These are phyloP conservation scores for Eucalyptus tenuipes DNA, from an alignment of 345 rosid species.

Conservation along the genomic window DNA sequence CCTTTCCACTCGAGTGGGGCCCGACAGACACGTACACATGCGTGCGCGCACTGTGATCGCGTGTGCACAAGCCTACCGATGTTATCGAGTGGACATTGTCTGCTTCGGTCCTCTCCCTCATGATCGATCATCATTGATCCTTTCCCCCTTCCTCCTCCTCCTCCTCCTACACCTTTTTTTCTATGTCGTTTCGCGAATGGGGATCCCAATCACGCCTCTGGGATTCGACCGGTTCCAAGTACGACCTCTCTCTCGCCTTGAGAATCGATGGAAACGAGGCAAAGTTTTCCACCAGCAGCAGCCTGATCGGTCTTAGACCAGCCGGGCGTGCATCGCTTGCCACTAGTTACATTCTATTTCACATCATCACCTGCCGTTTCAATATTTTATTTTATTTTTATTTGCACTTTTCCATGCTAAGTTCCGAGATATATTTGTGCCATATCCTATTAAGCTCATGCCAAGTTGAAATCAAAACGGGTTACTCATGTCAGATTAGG, in stretches of 20 bases:
- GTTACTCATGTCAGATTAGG: not conserved
- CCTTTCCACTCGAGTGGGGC: not conserved
- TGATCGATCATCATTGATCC: not conserved
- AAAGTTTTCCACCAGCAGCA: not conserved
- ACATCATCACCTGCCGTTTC: not conserved
- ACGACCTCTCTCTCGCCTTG: not conserved
- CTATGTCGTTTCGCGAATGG: not conserved
- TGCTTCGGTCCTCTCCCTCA: not conserved
- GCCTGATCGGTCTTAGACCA: not conserved
- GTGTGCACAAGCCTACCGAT: not conserved
- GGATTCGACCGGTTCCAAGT: not conserved
- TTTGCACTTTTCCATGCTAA: not conserved
- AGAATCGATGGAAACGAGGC: not conserved
- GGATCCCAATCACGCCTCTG: not conserved
- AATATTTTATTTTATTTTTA: not conserved
- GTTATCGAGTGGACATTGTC: not conserved
- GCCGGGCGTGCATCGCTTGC: not conserved
- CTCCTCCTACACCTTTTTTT: not conserved
- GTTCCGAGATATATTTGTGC: not conserved
- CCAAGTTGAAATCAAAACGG: not conserved
- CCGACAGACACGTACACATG: not conserved
- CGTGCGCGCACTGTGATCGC: not conserved
- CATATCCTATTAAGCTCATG: not conserved
- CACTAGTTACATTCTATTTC: not conserved
- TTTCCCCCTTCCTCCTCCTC: accelerated